Evolutionary conservation across 306 rosid species (phyloP).

Genomic region (Vachellia pachyceras): DNA sequence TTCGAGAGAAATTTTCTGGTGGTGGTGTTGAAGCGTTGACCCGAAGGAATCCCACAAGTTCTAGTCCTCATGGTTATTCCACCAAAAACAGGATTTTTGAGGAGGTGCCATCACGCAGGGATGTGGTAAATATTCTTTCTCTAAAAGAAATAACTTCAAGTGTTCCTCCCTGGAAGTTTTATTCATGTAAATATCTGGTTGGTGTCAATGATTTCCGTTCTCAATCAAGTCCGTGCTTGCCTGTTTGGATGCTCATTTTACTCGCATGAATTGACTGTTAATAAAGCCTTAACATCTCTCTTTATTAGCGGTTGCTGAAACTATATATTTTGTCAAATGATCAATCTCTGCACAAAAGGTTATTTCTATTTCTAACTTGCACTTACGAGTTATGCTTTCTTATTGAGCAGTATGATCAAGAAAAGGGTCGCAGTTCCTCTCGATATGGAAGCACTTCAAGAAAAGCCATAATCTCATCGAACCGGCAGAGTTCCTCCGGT

Average conservation of each 20-base stretch:
- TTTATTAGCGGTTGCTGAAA: neutral
- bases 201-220: neutral
- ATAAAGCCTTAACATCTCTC: neutral
- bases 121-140: conserved; percentile 63
- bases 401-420: conserved; percentile 65
- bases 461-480: conserved; percentile 62
- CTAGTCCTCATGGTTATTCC: conserved; percentile 75
- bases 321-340: neutral
- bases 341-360: neutral
- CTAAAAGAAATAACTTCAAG: conserved; percentile 20
- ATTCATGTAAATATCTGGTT: conserved; percentile 7
- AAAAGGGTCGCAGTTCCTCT: conserved; percentile 62
- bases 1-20: conserved; percentile 87
- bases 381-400: conserved; percentile 1
- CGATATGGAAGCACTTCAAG: conserved; percentile 92
- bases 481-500: conserved; percentile 70
- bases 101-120: conserved; percentile 58
- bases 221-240: neutral
- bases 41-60: conserved; percentile 61
- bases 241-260: neutral
- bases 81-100: conserved; percentile 68
- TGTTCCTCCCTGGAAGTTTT: neutral
- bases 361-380: neutral
- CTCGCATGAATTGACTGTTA: conserved; percentile 1
- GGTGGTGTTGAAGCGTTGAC: conserved; percentile 84